Percentiles rank a stretch among this genome's conserved stretches.
Conservation (phyloP, 164 flowering plant genomes). For the Stephania japonica region DNA sequence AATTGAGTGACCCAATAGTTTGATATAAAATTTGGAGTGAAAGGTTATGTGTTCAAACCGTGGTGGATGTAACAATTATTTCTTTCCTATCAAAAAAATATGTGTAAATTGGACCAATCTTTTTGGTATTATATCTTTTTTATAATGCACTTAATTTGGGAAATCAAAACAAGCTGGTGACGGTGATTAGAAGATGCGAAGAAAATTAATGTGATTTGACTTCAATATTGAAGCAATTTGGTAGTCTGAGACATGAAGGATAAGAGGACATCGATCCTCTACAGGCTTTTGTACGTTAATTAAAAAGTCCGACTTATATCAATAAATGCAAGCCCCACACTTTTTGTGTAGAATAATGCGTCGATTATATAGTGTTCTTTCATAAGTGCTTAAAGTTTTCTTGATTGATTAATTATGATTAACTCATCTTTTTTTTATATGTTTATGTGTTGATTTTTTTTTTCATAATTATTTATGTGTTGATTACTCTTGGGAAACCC, state of each 20-base stretch:
- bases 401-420: no score
- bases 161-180: not conserved
- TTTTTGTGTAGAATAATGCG: not conserved
- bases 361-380: no score
- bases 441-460: not conserved
- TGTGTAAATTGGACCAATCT: no score
- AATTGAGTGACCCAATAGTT: no score
- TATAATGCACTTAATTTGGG: not conserved
- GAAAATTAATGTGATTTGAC: not conserved
- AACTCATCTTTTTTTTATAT: not conserved
- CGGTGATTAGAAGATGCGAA: not conserved
- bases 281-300: not conserved
- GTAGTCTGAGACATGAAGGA: not conserved
- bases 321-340: constrained; percentile 4
- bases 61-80: no score
- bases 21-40: no score
- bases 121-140: no score
- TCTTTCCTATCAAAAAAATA: no score
- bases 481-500: not conserved
- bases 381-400: no score
- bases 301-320: not conserved
- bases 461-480: not conserved
- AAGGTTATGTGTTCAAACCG: no score
- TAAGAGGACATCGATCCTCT: not conserved
- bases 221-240: not conserved